Evolutionary conservation across 306 rosid species (phyloP).

Genomic region (Trifolium pratense): DNA sequence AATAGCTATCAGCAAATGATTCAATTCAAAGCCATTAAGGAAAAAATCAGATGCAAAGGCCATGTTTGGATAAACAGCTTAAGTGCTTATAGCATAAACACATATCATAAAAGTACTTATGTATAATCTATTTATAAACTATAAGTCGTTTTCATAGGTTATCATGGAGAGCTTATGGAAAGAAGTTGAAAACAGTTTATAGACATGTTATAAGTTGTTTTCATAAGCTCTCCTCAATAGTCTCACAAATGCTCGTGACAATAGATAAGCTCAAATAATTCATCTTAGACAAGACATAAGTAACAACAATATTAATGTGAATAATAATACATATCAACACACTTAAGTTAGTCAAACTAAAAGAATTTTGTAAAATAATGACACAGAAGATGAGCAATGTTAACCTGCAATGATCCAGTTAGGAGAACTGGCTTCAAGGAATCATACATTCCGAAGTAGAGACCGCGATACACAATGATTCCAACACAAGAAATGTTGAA

Average conservation of each 20-base stretch:
- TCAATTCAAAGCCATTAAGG: background rate
- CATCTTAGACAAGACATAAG: background rate
- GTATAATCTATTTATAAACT: background rate
- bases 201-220: background rate
- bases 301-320: background rate
- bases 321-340: background rate
- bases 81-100: background rate
- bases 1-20: slow-evolving; percentile 5
- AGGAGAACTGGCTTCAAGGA: slow-evolving; percentile 78
- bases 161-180: background rate
- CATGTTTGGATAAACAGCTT: background rate
- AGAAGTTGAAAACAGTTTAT: background rate
- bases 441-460: slow-evolving; percentile 86
- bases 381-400: background rate
- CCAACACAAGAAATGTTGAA: slow-evolving; percentile 85
- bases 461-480: slow-evolving; percentile 85
- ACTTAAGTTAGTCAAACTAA: background rate
- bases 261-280: background rate
- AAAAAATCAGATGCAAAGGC: background rate
- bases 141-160: background rate
- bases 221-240: background rate
- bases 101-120: background rate
- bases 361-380: background rate
- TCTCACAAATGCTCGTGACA: background rate
- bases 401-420: slow-evolving; percentile 67